phyloP scores from a whole-genome alignment of 768 basidiomycete genomes.

The Amanita polypyramis region DNA sequence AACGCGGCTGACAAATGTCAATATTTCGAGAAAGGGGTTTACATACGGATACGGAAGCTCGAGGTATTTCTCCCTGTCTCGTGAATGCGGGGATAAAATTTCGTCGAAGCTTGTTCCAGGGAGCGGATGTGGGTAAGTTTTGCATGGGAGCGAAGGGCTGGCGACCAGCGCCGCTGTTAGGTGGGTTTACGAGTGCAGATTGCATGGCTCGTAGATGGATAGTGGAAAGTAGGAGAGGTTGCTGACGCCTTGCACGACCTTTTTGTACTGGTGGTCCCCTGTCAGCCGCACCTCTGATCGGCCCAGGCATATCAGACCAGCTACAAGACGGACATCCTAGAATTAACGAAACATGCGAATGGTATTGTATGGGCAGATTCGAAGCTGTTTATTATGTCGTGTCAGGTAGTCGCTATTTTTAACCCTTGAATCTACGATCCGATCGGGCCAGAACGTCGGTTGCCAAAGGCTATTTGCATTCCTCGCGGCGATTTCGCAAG shows the following conservation, averaged over 20 bases:
- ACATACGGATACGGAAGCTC: not conserved
- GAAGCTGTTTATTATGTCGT: no score
- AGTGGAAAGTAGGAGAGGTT: not conserved
- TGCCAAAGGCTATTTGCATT: no score
- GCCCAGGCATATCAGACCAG: no score
- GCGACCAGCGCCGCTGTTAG: not conserved
- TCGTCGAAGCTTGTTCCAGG: not conserved
- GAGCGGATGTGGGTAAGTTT: not conserved
- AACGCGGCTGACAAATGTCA: not conserved
- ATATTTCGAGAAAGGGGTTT: not conserved
- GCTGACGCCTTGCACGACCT: not conserved
- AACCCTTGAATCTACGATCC: no score
- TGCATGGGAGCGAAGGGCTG: conserved; percentile 1
- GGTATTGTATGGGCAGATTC: no score
- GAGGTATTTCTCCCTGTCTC: not conserved
- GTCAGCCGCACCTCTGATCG: not conserved
- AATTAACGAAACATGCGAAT: no score
- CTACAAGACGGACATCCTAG: no score
- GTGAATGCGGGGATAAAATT: not conserved
- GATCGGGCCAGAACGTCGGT: no score
- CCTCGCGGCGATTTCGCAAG: no score
- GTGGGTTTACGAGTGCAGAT: not conserved
- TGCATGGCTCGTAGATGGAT: not conserved
- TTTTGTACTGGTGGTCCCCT: not conserved
- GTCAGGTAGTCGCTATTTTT: no score